Evolutionary conservation across 2,329 filamentous ascomycete genomes (phyloP).

Genomic region (Ceratocystis eucalypticola): DNA sequence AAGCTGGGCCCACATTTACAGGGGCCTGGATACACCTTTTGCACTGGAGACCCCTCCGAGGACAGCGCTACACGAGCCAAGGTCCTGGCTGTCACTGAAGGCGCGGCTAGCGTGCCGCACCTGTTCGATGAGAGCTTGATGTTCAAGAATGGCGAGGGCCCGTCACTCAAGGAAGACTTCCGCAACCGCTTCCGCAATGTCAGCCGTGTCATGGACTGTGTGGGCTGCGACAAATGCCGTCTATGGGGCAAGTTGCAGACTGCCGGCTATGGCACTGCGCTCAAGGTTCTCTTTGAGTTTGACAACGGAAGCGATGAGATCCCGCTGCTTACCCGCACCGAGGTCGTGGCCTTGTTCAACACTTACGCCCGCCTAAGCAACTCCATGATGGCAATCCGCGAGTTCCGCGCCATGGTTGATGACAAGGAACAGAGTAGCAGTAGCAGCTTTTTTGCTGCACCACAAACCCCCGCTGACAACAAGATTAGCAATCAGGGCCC

Average conservation of each 20-base stretch:
- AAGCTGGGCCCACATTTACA: constrained; percentile 76
- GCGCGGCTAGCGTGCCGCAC: constrained; percentile 54
- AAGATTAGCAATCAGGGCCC: not conserved
- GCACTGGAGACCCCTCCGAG: constrained; percentile 68
- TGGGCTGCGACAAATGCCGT: constrained; percentile 95
- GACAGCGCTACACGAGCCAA: constrained; percentile 69
- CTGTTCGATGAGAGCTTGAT: constrained; percentile 94
- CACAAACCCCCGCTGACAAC: not conserved
- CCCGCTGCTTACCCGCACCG: constrained; percentile 69
- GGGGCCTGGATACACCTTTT: constrained; percentile 65
- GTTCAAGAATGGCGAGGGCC: constrained; percentile 68
- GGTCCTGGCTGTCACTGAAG: constrained; percentile 60
- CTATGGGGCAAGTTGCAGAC: constrained; percentile 97
- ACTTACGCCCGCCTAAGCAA: constrained; percentile 78
- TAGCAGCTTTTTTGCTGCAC: not conserved
- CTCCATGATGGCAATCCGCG: constrained; percentile 59
- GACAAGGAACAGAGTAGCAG: constrained; percentile 24
- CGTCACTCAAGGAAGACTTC: constrained; percentile 89
- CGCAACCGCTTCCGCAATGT: constrained; percentile 94
- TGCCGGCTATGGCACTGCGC: constrained; percentile 80
- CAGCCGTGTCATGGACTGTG: constrained; percentile 93
- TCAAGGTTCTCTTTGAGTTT: constrained; percentile 94
- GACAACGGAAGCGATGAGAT: constrained; percentile 52
- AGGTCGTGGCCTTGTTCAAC: constrained; percentile 89
- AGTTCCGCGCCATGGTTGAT: constrained; percentile 50